A percentile compares a stretch with the other conserved stretches of the same genome.
Evolutionary conservation across 345 rosid genomes (phyloP).

Genomic region (Citropsis articulata): DNA sequence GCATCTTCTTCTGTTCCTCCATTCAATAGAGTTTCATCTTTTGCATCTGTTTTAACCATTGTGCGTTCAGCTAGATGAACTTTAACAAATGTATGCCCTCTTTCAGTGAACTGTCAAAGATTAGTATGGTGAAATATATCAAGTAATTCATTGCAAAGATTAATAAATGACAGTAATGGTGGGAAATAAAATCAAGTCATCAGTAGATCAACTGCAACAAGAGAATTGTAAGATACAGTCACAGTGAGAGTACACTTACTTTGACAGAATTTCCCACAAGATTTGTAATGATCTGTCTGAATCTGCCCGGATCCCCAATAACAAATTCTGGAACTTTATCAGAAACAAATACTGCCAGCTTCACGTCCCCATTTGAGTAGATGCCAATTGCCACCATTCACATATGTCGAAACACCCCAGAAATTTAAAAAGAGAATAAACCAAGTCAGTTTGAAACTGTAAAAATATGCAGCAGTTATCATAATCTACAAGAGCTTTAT

Average conservation of each 20-base stretch:
- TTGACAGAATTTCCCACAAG: slow-evolving; percentile 97
- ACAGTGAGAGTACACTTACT: slow-evolving; percentile 39
- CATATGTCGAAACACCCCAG: slow-evolving; percentile 8
- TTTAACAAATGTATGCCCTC: slow-evolving; percentile 88
- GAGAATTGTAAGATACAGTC: not conserved
- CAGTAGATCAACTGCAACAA: not conserved
- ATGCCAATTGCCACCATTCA: slow-evolving; percentile 10
- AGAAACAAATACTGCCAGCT: slow-evolving; percentile 92
- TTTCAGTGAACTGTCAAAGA: slow-evolving; percentile 78
- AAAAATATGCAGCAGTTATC: not conserved
- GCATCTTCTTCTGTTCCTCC: slow-evolving; percentile 51
- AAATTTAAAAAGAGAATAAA: not conserved
- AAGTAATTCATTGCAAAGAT: not conserved
- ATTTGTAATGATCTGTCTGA: slow-evolving; percentile 91
- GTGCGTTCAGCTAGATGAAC: slow-evolving; percentile 71
- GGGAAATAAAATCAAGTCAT: not conserved
- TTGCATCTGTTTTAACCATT: slow-evolving; percentile 36
- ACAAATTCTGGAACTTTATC: slow-evolving; percentile 85
- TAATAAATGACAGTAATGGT: not conserved
- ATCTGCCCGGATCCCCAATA: slow-evolving; percentile 92
- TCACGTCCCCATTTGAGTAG: slow-evolving; percentile 32
- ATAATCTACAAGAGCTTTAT: not conserved
- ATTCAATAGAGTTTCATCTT: slow-evolving; percentile 38
- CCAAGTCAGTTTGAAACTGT: slow-evolving; percentile 16
- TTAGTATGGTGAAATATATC: slow-evolving; percentile 1